phyloP scores from a whole-genome alignment of 257 asterid genomes.

The Capsicum rhomboideum region DNA sequence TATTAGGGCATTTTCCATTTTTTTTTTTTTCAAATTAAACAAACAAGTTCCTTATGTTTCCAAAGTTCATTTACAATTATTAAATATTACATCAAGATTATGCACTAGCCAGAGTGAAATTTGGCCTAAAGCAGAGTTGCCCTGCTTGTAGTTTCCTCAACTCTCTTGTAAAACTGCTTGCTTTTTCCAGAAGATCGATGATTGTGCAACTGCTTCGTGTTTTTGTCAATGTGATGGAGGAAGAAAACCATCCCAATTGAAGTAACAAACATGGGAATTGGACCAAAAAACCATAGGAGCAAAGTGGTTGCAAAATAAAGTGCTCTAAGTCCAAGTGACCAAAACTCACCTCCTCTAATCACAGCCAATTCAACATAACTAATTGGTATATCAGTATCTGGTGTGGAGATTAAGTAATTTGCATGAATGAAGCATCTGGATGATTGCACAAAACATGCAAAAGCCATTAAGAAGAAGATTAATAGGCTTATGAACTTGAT shows the following conservation, averaged over 20 bases:
- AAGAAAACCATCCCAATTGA: neutral
- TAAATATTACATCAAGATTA: too few species aligned
- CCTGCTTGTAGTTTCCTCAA: neutral
- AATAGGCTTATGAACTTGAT: slow-evolving; percentile 25
- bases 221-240: neutral
- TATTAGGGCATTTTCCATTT: too few species aligned
- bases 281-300: slow-evolving; percentile 50
- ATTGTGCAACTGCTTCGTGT: neutral
- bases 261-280: slow-evolving; percentile 23
- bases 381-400: slow-evolving; percentile 35
- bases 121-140: neutral
- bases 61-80: too few species aligned
- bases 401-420: slow-evolving; percentile 41
- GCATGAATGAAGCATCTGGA: slow-evolving; percentile 34
- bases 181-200: neutral
- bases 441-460: slow-evolving; percentile 34
- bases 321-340: slow-evolving; percentile 43
- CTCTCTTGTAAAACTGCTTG: neutral
- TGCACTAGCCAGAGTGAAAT: neutral
- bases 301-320: slow-evolving; percentile 44
- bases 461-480: slow-evolving; percentile 35
- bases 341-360: slow-evolving; percentile 38
- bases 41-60: too few species aligned
- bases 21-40: too few species aligned
- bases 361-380: slow-evolving; percentile 26